Evolutionary conservation across 345 rosid genomes (phyloP).

Genomic region (Brassica napus): Da-Ae NC_063437.1:9675501-9676000

Average conservation of each 20-base stretch:
- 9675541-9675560: slow-evolving; percentile 88
- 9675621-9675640: slow-evolving; percentile 60
- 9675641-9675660: slow-evolving; percentile 77
- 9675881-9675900: slow-evolving; percentile 85
- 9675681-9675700: slow-evolving; percentile 58
- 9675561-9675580: slow-evolving; percentile 83
- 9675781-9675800: slow-evolving; percentile 23
- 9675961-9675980: slow-evolving; percentile 93
- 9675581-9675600: slow-evolving; percentile 22
- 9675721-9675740: slow-evolving; percentile 77
- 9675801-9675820: slow-evolving; percentile 38
- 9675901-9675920: slow-evolving; percentile 80
- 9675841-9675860: slow-evolving; percentile 71
- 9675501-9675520: slow-evolving; percentile 58
- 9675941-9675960: slow-evolving; percentile 69
- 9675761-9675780: slow-evolving; percentile 34
- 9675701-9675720: slow-evolving; percentile 72
- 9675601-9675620: slow-evolving; percentile 26
- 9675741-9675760: slow-evolving; percentile 61
- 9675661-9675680: slow-evolving; percentile 34
- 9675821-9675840: slow-evolving; percentile 70
- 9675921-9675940: slow-evolving; percentile 66
- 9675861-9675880: slow-evolving; percentile 76
- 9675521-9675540: slow-evolving; percentile 74
- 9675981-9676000: slow-evolving; percentile 83